These are phyloP conservation scores for Phytophthora ohioensis DNA, from an alignment of 352 stramenopile genomes.

Conservation along the genomic window DNA sequence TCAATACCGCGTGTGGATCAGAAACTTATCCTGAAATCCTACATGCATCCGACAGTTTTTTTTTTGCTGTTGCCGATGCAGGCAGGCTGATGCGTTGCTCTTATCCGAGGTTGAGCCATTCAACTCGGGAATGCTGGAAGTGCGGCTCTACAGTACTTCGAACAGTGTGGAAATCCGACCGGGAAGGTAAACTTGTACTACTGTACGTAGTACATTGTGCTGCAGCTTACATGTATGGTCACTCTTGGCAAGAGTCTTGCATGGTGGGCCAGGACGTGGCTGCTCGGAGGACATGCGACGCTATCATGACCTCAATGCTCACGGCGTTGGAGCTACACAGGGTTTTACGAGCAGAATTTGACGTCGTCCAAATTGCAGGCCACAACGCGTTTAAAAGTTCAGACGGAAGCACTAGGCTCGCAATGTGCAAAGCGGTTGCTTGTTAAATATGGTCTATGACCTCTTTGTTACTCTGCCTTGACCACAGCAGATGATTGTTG, in stretches of 20 bases:
- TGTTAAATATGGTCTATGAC: constrained; percentile 44
- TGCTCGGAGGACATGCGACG: background rate
- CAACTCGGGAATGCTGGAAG: constrained; percentile 65
- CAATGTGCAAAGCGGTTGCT: background rate
- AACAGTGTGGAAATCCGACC: background rate
- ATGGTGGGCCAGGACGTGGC: background rate
- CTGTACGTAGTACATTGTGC: too few species aligned
- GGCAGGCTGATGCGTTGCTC: constrained; percentile 57
- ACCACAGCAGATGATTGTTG: constrained; percentile 11
- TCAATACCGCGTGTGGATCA: constrained; percentile 4
- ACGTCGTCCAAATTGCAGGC: background rate
- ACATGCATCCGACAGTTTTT: too few species aligned
- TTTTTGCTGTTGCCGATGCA: constrained; percentile 5
- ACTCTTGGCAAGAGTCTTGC: background rate
- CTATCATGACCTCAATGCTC: background rate
- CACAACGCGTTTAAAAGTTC: background rate
- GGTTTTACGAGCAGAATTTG: background rate
- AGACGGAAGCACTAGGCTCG: background rate
- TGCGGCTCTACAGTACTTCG: background rate
- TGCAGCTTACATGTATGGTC: background rate
- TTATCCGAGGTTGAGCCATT: constrained; percentile 80
- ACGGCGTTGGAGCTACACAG: background rate
- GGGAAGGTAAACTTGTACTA: constrained; percentile 37
- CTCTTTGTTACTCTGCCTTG: constrained; percentile 39
- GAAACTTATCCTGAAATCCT: background rate